phyloP scores from a whole-genome alignment of 1,139 yeast species.

The Blastobotrys proliferans region DNA sequence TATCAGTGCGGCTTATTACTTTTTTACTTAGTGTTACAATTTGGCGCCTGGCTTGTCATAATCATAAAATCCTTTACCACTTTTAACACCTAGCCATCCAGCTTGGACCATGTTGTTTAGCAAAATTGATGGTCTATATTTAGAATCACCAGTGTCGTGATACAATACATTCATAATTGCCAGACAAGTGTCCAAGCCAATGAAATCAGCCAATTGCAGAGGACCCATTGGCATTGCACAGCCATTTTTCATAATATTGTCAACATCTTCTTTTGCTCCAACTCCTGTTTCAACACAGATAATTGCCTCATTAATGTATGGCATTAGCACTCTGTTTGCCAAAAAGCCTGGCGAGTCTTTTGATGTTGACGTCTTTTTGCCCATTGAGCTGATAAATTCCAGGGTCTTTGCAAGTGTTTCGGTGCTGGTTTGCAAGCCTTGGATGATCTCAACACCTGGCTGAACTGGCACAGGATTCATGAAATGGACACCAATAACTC shows the following conservation, averaged over 20 bases:
- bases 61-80: slow-evolving; percentile 43
- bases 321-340: slow-evolving; percentile 42
- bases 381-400: slow-evolving; percentile 35
- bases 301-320: slow-evolving; percentile 44
- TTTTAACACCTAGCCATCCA: slow-evolving; percentile 42
- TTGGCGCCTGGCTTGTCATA: slow-evolving; percentile 24
- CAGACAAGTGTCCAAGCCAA: slow-evolving; percentile 43
- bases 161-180: slow-evolving; percentile 42
- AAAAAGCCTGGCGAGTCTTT: slow-evolving; percentile 42
- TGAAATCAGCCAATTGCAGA: slow-evolving; percentile 41
- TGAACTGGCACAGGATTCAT: slow-evolving; percentile 48
- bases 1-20: not conserved
- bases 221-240: slow-evolving; percentile 50
- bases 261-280: slow-evolving; percentile 41
- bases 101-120: slow-evolving; percentile 42
- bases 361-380: slow-evolving; percentile 39
- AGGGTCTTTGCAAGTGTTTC: slow-evolving; percentile 35
- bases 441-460: slow-evolving; percentile 43
- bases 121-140: slow-evolving; percentile 41
- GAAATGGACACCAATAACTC: slow-evolving; percentile 43
- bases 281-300: slow-evolving; percentile 42
- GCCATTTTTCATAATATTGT: slow-evolving; percentile 43
- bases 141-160: slow-evolving; percentile 41
- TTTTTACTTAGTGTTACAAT: slow-evolving; percentile 8
- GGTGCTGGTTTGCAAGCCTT: slow-evolving; percentile 40